Evolutionary conservation across 306 rosid species (phyloP), one percentile per base, ranked within the genome.

Genomic region (Cucurbita pepo): DNA sequence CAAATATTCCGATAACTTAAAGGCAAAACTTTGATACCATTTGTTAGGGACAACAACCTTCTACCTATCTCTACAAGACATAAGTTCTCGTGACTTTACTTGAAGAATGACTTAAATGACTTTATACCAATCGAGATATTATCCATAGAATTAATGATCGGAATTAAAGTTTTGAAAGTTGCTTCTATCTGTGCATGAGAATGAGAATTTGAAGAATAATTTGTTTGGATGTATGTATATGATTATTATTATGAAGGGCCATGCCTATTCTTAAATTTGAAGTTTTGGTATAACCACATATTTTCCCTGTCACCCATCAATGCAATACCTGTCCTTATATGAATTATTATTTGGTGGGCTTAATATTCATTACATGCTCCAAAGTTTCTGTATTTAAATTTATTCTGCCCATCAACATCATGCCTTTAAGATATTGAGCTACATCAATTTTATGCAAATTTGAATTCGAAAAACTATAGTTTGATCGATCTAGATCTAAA

Each of bases 101-200:
- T 50, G 14, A 13, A 5, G 2, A 48, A 48, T 48, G n/a, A 48
- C 53, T 4, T 0, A 1, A 48, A 48, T 12, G 0, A 5, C 4
- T 6, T 48, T 0, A 4, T 4, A 9, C 6, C 16, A 13, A 14
- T 14, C 15, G 54, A 14, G 53, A 30, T 30, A 30, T 30, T 30
- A 30, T 30, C 34, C 34, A 30, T 30, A 30, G 34, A 30, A 30
- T 30, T 30, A 30, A 30, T 30, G 34, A 30, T 41, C 16, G 21
- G 25, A 1, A 47, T 47, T 67, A 47, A 66, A 44, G 43, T 47
- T 47, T 22, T 65, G 73, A 67, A 45, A 67, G 48, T 7, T 47
- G 73, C 73, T 67, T 67, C 43, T 67, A 67, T 45, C 73, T 67
- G 72, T 66, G 56, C 72, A 22, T 47, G 56, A 47, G 56, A 67